Base-by-base conservation (phyloP, 2,329 filamentous ascomycete species). In the Calonectria hongkongensis region DNA sequence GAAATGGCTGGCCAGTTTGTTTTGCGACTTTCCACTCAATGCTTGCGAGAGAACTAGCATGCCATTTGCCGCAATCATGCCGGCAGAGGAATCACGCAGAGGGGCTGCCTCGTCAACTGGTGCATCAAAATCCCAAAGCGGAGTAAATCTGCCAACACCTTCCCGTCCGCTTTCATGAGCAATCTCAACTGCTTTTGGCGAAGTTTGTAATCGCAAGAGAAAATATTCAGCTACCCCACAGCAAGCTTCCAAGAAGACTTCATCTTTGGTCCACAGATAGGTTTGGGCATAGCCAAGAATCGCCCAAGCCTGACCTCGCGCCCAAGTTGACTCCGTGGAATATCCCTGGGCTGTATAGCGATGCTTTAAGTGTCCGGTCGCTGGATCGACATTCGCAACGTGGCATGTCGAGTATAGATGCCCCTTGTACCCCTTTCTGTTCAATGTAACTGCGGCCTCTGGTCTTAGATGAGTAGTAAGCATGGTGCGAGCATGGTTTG, bases 281-380 rank as follows among this genome's bases (percentile, higher is more conserved):
- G 85, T 86, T 73, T 89, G 87, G 0, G 86, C 82, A 66, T 87
- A 89, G 0, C 87, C 87, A 50, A 88, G 79, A 9, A 89, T 85
- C 0, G 83, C 84, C 87, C 87, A 89, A 0, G 86, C 85, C 69
- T 89, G 88, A 0, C 88, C 88, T 2, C 88, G 82, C 1, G 84
- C 80, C 88, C 88, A 89, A 0, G 86, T 88, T 0, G 86, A 88
- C 15, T 81, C 75, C 62, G 87, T 83, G 4, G 79, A 75, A 76
- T 85, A 86, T 2, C 88, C 88, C 72, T 89, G 88, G 12, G 84
- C 85, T 0, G 87, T 89, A 72, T 85, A 80, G 12, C 82, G 82
- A 33, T 81, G 73, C 71, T 85, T 84, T 0, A 87, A 75, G 1
- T 72, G 70, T 0, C 87, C 87, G 0, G 82, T 86, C 0, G 72